Conservation (phyloP, 768 basidiomycete genomes). For the Xerocomellus chrysenteron region DNA sequence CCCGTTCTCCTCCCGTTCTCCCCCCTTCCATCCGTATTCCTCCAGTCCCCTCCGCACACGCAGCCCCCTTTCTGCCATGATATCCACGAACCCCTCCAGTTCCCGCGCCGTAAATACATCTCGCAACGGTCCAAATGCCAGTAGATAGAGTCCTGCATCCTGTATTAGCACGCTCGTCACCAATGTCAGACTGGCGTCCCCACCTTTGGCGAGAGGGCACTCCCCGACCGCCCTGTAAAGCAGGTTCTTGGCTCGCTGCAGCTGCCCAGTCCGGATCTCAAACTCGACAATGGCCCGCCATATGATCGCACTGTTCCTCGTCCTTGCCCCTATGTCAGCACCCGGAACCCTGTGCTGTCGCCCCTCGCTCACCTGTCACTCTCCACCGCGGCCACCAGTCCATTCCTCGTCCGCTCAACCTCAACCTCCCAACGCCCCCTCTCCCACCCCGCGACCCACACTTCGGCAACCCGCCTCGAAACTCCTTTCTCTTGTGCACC, state of each 20-base stretch:
- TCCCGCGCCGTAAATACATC: constrained; percentile 59
- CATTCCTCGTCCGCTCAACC: constrained; percentile 65
- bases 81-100: constrained; percentile 60
- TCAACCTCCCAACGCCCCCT: constrained; percentile 68
- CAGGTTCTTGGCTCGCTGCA: constrained; percentile 64
- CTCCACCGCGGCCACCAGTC: constrained; percentile 60
- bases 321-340: constrained; percentile 43
- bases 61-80: constrained; percentile 75
- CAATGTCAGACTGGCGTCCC: neutral
- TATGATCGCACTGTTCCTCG: constrained; percentile 59
- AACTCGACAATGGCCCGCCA: constrained; percentile 79
- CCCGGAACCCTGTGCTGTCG: neutral
- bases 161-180: constrained; percentile 10
- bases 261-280: constrained; percentile 62
- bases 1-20: constrained; percentile 19
- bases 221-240: constrained; percentile 73
- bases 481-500: constrained; percentile 52
- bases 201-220: constrained; percentile 76
- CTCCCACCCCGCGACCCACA: constrained; percentile 84
- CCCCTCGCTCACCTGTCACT: constrained; percentile 56
- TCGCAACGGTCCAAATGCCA: constrained; percentile 74
- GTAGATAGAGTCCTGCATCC: constrained; percentile 64
- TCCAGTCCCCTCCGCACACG: constrained; percentile 64
- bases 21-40: constrained; percentile 30
- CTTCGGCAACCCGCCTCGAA: constrained; percentile 58